Percentiles rank a stretch among this genome's conserved stretches.
Evolutionary conservation across 257 asterid species (phyloP).

Genomic region (Catharanthus roseus): DNA sequence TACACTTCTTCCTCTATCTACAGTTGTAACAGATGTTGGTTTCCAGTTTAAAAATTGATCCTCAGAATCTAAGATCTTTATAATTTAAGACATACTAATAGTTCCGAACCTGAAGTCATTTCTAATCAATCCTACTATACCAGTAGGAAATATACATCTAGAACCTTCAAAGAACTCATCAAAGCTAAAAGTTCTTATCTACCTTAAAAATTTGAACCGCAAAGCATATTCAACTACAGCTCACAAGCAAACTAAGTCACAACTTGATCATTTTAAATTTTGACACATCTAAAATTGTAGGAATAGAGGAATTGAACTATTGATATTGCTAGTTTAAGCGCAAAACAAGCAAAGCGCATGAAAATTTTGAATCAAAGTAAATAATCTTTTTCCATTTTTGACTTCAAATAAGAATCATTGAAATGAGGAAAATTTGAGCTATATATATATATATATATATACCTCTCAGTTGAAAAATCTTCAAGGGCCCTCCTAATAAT

Average conservation of each 20-base stretch:
- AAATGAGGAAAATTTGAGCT: too few species aligned
- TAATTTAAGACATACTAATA: neutral
- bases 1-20: neutral
- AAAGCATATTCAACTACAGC: neutral
- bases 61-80: neutral
- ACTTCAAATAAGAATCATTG: too few species aligned
- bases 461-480: too few species aligned
- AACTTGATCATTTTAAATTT: neutral
- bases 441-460: too few species aligned
- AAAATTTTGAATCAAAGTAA: too few species aligned
- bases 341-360: too few species aligned
- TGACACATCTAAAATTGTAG: neutral
- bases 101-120: neutral
- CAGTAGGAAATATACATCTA: neutral
- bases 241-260: neutral
- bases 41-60: neutral
- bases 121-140: neutral
- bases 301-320: too few species aligned
- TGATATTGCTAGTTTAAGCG: too few species aligned
- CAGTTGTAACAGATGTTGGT: neutral
- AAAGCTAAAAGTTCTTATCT: neutral
- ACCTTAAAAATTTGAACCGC: neutral
- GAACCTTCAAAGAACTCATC: neutral
- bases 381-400: too few species aligned
- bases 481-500: conserved; percentile 97